Base-by-base conservation (phyloP, 2,329 filamentous ascomycete genomes). In the Scedosporium dehoogii region DNA sequence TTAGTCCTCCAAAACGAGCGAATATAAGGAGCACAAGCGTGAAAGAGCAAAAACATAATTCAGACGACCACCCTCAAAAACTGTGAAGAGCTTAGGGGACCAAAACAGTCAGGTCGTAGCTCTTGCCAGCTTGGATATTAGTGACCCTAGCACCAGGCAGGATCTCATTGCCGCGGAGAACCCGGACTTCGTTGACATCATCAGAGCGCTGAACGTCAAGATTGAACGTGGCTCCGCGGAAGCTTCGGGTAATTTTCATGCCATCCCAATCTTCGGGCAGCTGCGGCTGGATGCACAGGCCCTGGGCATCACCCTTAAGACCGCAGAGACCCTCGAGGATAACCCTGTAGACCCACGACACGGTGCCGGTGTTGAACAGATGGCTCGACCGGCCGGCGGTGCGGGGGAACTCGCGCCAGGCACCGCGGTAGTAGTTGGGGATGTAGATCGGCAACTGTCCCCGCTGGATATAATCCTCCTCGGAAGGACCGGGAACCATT, bases 371-470 rank as follows among this genome's bases (percentile, higher is more conserved):
- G 69, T 84, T 84, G 72, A 85, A 84, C 16, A 85, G 69, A 69
- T 83, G 81, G 66, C 79, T 82, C 9, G 80, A 82, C 0, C 81
- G 76, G 2, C 82, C 82, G 4, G 81, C 81, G 0, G 81, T 83
- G 55, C 80, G 72, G 2, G 79, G 79, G 65, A 75, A 77, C 68
- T 77, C 69, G 59, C 73, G 73, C 70, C 74, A 81, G 0, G 76
- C 80, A 2, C 80, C 80, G 21, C 80, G 78, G 72, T 84, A 85
- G 71, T 84, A 85, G 68, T 84, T 85, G 14, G 82, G 82, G 46
- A 84, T 81, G 68, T 80, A 85, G 16, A 83, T 75, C 0, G 82
- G 82, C 55, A 85, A 71, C 71, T 85, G 82, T 10, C 82, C 82
- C 14, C 82, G 74, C 65, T 78, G 79, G 23, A 76, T 55, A 63